These are phyloP conservation scores for Phaeosphaeria sp. DNA, from an alignment of 2,329 filamentous ascomycete species.

Conservation along the genomic window DNA sequence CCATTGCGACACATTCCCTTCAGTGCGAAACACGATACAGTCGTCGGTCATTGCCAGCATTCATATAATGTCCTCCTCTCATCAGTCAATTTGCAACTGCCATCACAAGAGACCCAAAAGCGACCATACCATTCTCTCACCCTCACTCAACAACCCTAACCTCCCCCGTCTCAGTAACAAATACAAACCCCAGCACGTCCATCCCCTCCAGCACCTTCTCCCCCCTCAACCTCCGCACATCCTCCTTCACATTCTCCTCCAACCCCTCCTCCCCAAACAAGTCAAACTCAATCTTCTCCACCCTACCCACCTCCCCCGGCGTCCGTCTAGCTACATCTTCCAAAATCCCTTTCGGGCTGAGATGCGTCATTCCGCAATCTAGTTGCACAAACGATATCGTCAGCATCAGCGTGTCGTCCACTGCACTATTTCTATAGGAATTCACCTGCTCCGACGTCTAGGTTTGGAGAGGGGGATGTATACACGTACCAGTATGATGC, in stretches of 20 bases:
- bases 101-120: too few species aligned
- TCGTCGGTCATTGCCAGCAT: too few species aligned
- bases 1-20: too few species aligned
- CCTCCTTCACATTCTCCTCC: slow-evolving; percentile 2
- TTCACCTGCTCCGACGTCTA: too few species aligned
- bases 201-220: slow-evolving; percentile 3
- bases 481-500: slow-evolving; percentile 4
- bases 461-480: background rate
- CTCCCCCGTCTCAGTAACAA: slow-evolving; percentile 8
- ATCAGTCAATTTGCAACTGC: too few species aligned
- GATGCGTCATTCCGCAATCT: slow-evolving; percentile 5
- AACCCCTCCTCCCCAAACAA: background rate
- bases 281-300: background rate
- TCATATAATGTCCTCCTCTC: too few species aligned
- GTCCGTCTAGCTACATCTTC: background rate
- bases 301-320: background rate
- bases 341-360: background rate
- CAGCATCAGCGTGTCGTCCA: too few species aligned
- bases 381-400: background rate
- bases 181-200: slow-evolving; percentile 3
- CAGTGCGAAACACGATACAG: too few species aligned
- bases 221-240: slow-evolving; percentile 4
- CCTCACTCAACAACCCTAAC: background rate
- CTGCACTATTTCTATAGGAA: too few species aligned
- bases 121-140: too few species aligned